Evolutionary conservation across 2,329 filamentous ascomycete genomes (phyloP).

Genomic region (Colletotrichum gigasporum): DNA sequence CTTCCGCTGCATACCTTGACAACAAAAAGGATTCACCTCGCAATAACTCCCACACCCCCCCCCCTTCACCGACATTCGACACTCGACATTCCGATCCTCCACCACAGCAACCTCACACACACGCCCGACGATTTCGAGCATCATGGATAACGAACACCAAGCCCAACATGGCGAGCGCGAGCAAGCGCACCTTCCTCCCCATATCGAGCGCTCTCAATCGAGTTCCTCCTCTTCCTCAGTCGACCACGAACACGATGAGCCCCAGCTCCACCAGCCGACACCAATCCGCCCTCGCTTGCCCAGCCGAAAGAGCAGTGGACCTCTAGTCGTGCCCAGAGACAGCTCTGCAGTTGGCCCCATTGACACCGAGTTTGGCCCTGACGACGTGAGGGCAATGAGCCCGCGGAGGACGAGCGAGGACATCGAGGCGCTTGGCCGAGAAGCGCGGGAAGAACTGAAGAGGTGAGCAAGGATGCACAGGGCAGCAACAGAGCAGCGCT

Average conservation of each 20-base stretch:
- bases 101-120: not conserved
- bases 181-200: constrained; percentile 36
- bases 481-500: not conserved
- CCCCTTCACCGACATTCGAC: not conserved
- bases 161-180: constrained; percentile 31
- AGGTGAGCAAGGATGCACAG: constrained; percentile 50
- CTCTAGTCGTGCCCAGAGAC: constrained; percentile 83
- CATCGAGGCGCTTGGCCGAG: constrained; percentile 85
- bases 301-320: constrained; percentile 81
- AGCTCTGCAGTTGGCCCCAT: constrained; percentile 77
- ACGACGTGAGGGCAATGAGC: constrained; percentile 94
- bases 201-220: constrained; percentile 47
- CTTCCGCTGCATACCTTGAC: not conserved
- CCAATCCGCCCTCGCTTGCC: constrained; percentile 73
- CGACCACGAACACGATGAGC: constrained; percentile 45
- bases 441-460: constrained; percentile 75
- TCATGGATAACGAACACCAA: constrained; percentile 36
- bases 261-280: constrained; percentile 58
- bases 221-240: constrained; percentile 44
- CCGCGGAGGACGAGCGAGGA: constrained; percentile 91
- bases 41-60: not conserved
- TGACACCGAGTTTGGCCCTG: constrained; percentile 81
- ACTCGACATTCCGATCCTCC: not conserved
- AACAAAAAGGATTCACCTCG: not conserved
- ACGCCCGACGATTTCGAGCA: not conserved